Evolutionary conservation across 208 protist species (phyloP).

Genomic region (Tetramitus jugosus): DNA sequence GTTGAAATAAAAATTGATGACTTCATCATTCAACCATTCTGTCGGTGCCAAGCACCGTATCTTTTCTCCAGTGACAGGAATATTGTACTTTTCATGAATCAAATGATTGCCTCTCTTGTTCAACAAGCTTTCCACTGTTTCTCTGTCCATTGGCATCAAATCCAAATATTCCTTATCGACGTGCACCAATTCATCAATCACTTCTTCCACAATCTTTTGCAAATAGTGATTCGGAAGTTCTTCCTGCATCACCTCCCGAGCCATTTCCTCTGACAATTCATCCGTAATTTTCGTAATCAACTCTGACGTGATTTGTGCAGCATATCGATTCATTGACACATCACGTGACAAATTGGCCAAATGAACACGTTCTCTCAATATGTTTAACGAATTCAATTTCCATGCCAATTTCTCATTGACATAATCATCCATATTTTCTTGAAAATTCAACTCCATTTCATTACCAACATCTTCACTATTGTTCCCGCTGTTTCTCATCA

Average conservation of each 20-base stretch:
- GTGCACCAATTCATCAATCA: neutral
- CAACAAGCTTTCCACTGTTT: neutral
- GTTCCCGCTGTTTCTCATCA: too few relatives aligned
- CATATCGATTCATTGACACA: neutral
- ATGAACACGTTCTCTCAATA: neutral
- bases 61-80: neutral
- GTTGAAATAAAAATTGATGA: slow-evolving; percentile 48
- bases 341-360: neutral
- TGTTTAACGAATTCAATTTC: neutral
- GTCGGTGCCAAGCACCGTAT: neutral
- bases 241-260: neutral
- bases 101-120: neutral
- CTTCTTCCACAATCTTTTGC: neutral
- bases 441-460: too few relatives aligned
- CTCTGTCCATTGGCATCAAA: neutral
- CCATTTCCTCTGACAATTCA: neutral
- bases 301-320: neutral
- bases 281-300: neutral
- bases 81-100: neutral
- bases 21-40: slow-evolving; percentile 48
- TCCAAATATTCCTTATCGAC: neutral
- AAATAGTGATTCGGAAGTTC: neutral
- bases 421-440: too few relatives aligned
- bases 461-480: too few relatives aligned
- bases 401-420: neutral